These are phyloP conservation scores for Hypomontagnella monticulosa DNA, from an alignment of 495 filamentous ascomycete species.

Conservation along the genomic window DNA sequence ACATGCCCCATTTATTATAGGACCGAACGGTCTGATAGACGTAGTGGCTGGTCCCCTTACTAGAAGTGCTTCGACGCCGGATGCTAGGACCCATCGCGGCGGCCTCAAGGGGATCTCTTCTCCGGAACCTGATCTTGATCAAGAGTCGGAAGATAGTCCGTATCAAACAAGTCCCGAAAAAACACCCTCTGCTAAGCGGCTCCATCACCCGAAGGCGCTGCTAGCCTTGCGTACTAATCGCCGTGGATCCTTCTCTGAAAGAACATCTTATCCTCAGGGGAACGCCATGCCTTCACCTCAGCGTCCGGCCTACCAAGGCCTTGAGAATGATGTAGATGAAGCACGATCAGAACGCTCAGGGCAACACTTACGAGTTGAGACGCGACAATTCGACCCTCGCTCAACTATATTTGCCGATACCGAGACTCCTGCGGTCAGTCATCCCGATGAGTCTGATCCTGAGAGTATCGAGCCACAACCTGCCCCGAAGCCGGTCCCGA, in stretches of 20 bases:
- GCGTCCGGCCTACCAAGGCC: conserved; percentile 25
- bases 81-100: conserved; percentile 41
- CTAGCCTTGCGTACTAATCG: conserved; percentile 36
- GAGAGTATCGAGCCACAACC: conserved; percentile 39
- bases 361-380: conserved; percentile 25
- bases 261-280: conserved; percentile 32
- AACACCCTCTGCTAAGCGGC: conserved; percentile 44
- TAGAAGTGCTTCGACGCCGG: conserved; percentile 48
- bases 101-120: conserved; percentile 33
- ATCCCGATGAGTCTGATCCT: conserved; percentile 38
- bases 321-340: conserved; percentile 35
- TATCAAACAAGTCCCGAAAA: conserved; percentile 46
- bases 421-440: conserved; percentile 40
- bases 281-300: conserved; percentile 28
- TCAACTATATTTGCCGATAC: conserved; percentile 46
- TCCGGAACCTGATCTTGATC: conserved; percentile 37
- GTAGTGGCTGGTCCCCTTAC: conserved; percentile 41
- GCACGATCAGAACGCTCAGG: conserved; percentile 21
- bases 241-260: conserved; percentile 42
- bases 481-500: conserved; percentile 32
- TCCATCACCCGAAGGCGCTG: conserved; percentile 38
- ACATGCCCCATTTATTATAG: conserved; percentile 43
- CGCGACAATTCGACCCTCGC: conserved; percentile 32
- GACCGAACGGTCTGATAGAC: conserved; percentile 43
- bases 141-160: conserved; percentile 41